phyloP scores from a whole-genome alignment of 305 asterid genomes.

The Fraxinus paxiana region DNA sequence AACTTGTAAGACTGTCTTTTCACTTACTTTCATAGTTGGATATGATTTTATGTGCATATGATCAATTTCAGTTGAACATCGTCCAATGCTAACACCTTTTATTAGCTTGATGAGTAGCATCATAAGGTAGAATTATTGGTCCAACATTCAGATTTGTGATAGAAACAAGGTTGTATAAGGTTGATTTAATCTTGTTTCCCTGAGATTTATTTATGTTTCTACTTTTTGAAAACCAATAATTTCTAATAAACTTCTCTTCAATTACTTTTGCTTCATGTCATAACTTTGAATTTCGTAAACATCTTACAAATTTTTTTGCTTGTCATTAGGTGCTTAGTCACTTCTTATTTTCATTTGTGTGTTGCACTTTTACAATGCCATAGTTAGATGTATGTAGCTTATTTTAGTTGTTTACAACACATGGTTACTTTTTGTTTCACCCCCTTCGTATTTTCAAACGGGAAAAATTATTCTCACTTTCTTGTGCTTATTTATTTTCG shows the following conservation, averaged over 20 bases:
- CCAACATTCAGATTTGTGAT: not conserved
- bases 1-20: constrained; percentile 60
- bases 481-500: not conserved
- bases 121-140: not conserved
- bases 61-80: not conserved
- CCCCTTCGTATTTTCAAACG: not conserved
- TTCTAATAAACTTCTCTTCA: not conserved
- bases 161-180: not conserved
- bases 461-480: not conserved
- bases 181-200: not conserved
- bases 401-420: not conserved
- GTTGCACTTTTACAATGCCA: not conserved
- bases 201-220: not conserved
- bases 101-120: constrained; percentile 17
- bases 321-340: not conserved
- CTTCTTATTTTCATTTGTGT: not conserved
- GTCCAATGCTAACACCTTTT: constrained; percentile 1
- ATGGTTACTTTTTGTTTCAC: not conserved
- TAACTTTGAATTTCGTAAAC: not conserved
- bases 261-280: not conserved
- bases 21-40: constrained; percentile 26
- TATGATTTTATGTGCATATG: constrained; percentile 7
- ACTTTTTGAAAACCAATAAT: not conserved
- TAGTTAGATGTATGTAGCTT: not conserved
- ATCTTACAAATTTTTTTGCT: not conserved